Conservation (phyloP, 1,284 basidiomycete genomes). For the Vanrija humicola region DNA sequence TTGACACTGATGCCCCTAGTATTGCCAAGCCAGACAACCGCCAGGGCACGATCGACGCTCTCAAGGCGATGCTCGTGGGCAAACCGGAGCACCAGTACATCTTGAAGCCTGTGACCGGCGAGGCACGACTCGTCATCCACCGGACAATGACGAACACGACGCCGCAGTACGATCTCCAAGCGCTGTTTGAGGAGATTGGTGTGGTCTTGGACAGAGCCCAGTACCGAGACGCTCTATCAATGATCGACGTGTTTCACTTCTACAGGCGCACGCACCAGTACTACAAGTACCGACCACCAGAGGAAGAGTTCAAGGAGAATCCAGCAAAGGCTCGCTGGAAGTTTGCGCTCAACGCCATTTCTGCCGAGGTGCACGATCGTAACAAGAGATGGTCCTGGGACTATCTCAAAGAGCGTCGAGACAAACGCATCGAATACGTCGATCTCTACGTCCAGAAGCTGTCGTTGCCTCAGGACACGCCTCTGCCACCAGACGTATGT, state of each 20-base stretch:
- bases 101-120: conserved; percentile 91
- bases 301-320: conserved; percentile 62
- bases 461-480: conserved; percentile 49
- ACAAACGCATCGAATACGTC: conserved; percentile 79
- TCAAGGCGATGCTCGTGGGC: conserved; percentile 70
- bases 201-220: conserved; percentile 91
- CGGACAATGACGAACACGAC: conserved; percentile 66
- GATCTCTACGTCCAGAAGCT: conserved; percentile 69
- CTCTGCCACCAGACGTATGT: conserved; percentile 55
- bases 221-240: conserved; percentile 88
- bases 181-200: conserved; percentile 92
- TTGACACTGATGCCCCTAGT: conserved; percentile 86
- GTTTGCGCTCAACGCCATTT: conserved; percentile 79
- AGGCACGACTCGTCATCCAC: conserved; percentile 85
- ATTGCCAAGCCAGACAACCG: conserved; percentile 57
- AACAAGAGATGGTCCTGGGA: conserved; percentile 87
- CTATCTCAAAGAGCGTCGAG: conserved; percentile 81
- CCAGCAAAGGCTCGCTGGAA: conserved; percentile 67
- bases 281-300: conserved; percentile 68
- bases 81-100: conserved; percentile 81
- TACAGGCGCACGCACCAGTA: conserved; percentile 89
- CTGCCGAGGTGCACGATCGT: conserved; percentile 80
- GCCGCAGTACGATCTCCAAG: conserved; percentile 82
- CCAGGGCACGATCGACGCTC: conserved; percentile 68
- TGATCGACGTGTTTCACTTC: conserved; percentile 96